Evolutionary conservation across 495 filamentous ascomycete species (phyloP).

Genomic region (Podospora pseudocomata): DNA sequence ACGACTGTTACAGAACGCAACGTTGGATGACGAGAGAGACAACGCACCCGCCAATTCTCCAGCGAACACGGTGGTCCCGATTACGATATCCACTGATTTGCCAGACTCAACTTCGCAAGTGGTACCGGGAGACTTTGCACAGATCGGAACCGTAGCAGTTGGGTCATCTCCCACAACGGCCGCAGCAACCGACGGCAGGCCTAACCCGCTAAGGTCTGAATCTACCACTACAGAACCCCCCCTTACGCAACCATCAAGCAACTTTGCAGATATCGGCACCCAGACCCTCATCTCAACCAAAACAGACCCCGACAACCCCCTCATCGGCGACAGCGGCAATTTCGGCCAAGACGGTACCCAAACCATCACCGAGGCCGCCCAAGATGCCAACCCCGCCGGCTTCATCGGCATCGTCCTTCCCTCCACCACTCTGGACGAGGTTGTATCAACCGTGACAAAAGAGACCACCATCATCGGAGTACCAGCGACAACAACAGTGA

Average conservation of each 20-base stretch:
- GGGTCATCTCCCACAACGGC: not conserved
- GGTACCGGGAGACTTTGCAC: not conserved
- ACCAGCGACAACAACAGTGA: slow-evolving; percentile 3
- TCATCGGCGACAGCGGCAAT: not conserved
- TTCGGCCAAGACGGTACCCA: not conserved
- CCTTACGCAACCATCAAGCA: not conserved
- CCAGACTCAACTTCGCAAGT: not conserved
- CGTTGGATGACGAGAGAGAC: not conserved
- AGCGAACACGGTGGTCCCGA: not conserved
- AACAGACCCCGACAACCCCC: not conserved
- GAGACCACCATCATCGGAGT: slow-evolving; percentile 12
- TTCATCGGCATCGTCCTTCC: slow-evolving; percentile 1
- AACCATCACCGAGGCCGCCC: not conserved
- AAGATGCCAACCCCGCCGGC: not conserved
- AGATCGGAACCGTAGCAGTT: too few relatives aligned
- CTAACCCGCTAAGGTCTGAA: not conserved
- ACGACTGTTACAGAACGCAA: not conserved
- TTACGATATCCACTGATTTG: not conserved
- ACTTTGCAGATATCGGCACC: not conserved
- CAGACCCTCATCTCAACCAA: not conserved
- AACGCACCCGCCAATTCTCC: not conserved
- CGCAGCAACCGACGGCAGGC: not conserved
- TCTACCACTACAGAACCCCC: not conserved
- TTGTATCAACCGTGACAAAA: slow-evolving; percentile 7
- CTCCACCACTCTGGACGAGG: not conserved